phyloP scores from a whole-genome alignment of 176 grass and related monocot genomes.

The Avena insularis region DNA sequence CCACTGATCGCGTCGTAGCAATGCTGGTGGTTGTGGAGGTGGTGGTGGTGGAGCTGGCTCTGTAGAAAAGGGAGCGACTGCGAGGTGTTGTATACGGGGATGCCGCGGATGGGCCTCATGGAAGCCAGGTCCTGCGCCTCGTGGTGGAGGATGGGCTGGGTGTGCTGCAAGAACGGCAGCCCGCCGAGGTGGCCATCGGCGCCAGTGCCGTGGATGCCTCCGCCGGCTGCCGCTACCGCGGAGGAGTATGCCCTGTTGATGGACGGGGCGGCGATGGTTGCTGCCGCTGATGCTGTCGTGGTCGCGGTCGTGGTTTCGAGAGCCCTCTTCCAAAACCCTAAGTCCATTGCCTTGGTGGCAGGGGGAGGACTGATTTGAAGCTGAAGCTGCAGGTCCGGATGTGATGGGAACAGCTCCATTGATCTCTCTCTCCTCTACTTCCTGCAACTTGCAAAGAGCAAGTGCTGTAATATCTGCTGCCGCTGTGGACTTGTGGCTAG shows the following conservation, averaged over 20 bases:
- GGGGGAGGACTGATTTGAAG: slow-evolving; percentile 80
- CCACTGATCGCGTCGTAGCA: slow-evolving; percentile 43
- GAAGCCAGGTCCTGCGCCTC: slow-evolving; percentile 56
- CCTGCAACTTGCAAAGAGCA: slow-evolving; percentile 2
- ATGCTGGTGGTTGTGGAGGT: slow-evolving; percentile 33
- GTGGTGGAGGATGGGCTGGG: slow-evolving; percentile 50
- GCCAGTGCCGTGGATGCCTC: slow-evolving; percentile 31
- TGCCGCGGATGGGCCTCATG: slow-evolving; percentile 76
- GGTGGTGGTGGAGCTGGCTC: slow-evolving; percentile 47
- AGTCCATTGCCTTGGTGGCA: slow-evolving; percentile 58
- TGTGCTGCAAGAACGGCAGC: slow-evolving; percentile 62
- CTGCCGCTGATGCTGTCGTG: background rate
- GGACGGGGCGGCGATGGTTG: slow-evolving; percentile 16
- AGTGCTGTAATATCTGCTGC: background rate
- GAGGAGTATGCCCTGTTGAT: slow-evolving; percentile 27
- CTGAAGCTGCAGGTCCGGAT: slow-evolving; percentile 90
- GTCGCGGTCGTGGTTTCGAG: slow-evolving; percentile 43
- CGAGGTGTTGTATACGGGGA: slow-evolving; percentile 81
- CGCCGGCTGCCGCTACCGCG: background rate
- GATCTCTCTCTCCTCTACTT: background rate
- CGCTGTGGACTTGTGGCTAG: background rate
- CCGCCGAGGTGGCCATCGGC: background rate
- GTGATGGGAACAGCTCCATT: slow-evolving; percentile 92
- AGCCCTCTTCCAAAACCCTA: slow-evolving; percentile 92
- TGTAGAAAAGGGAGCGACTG: slow-evolving; percentile 59